Percentiles rank a stretch among this genome's conserved stretches.
Evolutionary conservation across 805 yeast species (phyloP).

Genomic region (Lipomyces spencermartinsiae): DNA sequence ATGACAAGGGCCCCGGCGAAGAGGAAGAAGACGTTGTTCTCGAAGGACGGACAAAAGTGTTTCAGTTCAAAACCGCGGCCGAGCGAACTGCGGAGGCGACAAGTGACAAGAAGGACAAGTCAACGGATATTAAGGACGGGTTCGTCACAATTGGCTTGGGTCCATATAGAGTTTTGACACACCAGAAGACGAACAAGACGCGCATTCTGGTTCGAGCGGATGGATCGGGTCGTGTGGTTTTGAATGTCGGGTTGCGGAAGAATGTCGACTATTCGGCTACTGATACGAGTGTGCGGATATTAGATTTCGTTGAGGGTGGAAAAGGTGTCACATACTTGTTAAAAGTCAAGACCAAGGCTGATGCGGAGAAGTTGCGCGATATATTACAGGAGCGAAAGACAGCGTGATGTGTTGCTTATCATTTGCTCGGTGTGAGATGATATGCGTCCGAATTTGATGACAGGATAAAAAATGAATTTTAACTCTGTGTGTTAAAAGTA

Average conservation of each 20-base stretch:
- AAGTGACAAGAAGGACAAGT: background rate
- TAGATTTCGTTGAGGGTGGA: constrained; percentile 52
- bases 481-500: background rate
- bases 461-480: background rate
- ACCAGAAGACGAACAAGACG: constrained; percentile 63
- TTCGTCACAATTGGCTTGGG: constrained; percentile 80
- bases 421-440: background rate
- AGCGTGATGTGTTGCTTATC: background rate
- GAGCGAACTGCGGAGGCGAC: constrained; percentile 41
- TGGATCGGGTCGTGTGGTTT: constrained; percentile 78
- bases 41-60: constrained; percentile 73
- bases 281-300: constrained; percentile 72
- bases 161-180: constrained; percentile 72
- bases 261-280: constrained; percentile 59
- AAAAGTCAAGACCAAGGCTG: constrained; percentile 77
- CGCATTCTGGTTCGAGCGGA: constrained; percentile 86
- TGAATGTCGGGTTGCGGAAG: constrained; percentile 57
- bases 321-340: constrained; percentile 70
- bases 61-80: constrained; percentile 62
- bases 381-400: constrained; percentile 44
- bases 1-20: constrained; percentile 76
- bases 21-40: constrained; percentile 73
- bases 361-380: constrained; percentile 61
- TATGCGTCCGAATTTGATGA: background rate
- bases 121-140: constrained; percentile 21